Conservation (phyloP, 2,329 filamentous ascomycete species). For the Colletotrichum tamarilloi region DNA sequence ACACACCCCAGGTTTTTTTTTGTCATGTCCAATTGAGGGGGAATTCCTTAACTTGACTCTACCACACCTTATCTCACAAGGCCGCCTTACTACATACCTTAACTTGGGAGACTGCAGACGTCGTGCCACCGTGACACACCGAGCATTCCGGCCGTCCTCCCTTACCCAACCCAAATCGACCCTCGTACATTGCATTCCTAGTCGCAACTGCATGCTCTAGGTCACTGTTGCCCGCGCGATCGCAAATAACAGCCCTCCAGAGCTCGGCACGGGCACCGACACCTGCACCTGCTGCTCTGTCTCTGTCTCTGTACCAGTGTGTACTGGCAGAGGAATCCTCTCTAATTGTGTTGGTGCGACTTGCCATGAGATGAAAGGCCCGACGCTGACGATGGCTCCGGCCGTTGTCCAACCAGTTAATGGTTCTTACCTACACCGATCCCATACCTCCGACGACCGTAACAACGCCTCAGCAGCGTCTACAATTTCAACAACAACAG, state of each 20-base stretch:
- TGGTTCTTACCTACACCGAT: slow-evolving; percentile 45
- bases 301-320: background rate
- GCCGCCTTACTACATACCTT: slow-evolving; percentile 1
- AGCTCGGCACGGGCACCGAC: background rate
- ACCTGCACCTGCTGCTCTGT: slow-evolving; percentile 20
- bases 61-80: slow-evolving; percentile 15
- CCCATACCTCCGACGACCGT: slow-evolving; percentile 47
- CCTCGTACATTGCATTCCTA: slow-evolving; percentile 8
- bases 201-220: slow-evolving; percentile 20
- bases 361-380: slow-evolving; percentile 49
- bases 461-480: slow-evolving; percentile 31
- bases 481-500: background rate
- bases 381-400: slow-evolving; percentile 52
- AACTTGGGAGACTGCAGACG: slow-evolving; percentile 11
- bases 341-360: slow-evolving; percentile 7
- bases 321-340: background rate
- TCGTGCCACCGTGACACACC: slow-evolving; percentile 35
- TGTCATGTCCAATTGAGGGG: slow-evolving; percentile 20
- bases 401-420: slow-evolving; percentile 43
- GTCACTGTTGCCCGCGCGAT: slow-evolving; percentile 13
- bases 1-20: slow-evolving; percentile 9
- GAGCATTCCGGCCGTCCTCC: slow-evolving; percentile 32
- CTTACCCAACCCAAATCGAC: slow-evolving; percentile 18
- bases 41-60: slow-evolving; percentile 10
- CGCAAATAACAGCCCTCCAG: slow-evolving; percentile 7